Conservation (phyloP, 208 protist species). For the Crithidia fasciculata region DNA sequence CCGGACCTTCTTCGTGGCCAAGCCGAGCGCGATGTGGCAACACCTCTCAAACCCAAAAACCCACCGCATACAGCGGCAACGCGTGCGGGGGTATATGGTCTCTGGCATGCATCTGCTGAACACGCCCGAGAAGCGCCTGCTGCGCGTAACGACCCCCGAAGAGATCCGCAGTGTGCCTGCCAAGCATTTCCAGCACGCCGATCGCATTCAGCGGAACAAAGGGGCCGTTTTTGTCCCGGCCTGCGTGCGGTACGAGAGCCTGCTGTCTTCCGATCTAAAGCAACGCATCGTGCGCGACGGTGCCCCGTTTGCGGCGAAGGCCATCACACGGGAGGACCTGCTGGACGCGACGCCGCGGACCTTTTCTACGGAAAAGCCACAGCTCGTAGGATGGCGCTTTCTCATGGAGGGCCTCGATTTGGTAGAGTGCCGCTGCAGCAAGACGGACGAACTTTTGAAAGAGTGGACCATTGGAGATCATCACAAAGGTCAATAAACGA, state of each 20-base stretch:
- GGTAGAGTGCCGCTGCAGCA: constrained; percentile 9
- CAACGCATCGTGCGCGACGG: constrained; percentile 14
- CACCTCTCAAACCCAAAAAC: constrained; percentile 10
- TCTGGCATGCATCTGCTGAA: constrained; percentile 1
- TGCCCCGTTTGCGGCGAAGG: neutral
- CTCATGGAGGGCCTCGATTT: constrained; percentile 19
- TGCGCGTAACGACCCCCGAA: neutral
- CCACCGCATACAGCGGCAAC: constrained; percentile 14
- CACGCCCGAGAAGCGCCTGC: constrained; percentile 1
- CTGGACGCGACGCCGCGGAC: neutral
- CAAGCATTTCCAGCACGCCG: constrained; percentile 1
- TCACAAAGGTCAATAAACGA: neutral
- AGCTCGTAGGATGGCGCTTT: constrained; percentile 20
- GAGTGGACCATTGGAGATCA: neutral
- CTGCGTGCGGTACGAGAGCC: constrained; percentile 4
- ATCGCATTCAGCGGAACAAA: neutral
- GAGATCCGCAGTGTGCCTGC: constrained; percentile 2
- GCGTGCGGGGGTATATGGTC: neutral
- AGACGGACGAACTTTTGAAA: neutral
- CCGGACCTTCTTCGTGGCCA: constrained; percentile 12
- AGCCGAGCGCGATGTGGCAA: neutral
- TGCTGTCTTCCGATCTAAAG: constrained; percentile 1
- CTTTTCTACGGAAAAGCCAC: constrained; percentile 6
- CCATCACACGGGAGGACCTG: neutral
- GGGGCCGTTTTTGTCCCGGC: neutral